phyloP scores from a whole-genome alignment of 495 filamentous ascomycete species.

The Bacidia gigantensis region DNA sequence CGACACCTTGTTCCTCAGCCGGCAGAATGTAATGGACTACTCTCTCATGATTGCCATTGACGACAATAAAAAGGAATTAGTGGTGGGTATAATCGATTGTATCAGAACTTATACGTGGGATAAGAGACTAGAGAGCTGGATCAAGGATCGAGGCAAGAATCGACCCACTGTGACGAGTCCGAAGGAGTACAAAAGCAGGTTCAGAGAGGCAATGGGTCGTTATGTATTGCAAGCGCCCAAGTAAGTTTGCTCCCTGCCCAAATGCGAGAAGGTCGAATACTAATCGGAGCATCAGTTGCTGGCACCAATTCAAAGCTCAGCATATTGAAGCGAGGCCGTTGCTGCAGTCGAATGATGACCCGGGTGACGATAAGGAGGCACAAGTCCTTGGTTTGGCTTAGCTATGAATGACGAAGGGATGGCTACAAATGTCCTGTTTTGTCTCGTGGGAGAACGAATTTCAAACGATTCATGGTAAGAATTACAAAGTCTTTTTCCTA shows the following conservation, averaged over 20 bases:
- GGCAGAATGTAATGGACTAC: constrained; percentile 98
- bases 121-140: constrained; percentile 97
- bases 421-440: not conserved
- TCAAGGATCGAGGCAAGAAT: constrained; percentile 87
- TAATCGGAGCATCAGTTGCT: constrained; percentile 35
- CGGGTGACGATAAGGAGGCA: constrained; percentile 10
- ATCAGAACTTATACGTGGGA: constrained; percentile 99
- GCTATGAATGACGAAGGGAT: not conserved
- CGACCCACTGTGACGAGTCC: constrained; percentile 91
- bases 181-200: constrained; percentile 92
- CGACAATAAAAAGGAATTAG: constrained; percentile 72
- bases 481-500: not conserved
- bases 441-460: too few species aligned
- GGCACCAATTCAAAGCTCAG: constrained; percentile 54
- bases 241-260: constrained; percentile 20
- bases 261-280: constrained; percentile 2
- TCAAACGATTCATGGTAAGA: not conserved
- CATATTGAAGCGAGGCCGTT: constrained; percentile 29
- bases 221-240: constrained; percentile 67
- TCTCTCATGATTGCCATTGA: constrained; percentile 97
- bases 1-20: constrained; percentile 83
- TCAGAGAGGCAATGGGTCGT: constrained; percentile 91
- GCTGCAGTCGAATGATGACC: constrained; percentile 25
- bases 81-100: constrained; percentile 96
- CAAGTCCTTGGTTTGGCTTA: constrained; percentile 4